Conservation (phyloP, 129 eudicot genomes). For the Tagetes erecta region DNA sequence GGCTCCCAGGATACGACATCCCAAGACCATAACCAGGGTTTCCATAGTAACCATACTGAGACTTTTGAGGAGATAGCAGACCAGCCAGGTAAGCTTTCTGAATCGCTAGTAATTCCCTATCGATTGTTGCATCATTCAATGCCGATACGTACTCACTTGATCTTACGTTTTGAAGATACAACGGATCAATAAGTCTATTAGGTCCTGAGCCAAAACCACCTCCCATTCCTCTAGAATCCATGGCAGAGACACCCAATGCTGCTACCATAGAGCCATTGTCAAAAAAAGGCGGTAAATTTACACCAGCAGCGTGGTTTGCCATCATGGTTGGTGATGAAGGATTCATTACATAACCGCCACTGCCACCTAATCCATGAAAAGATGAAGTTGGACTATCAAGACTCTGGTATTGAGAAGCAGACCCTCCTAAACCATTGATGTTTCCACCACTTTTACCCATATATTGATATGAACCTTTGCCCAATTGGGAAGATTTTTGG, state of each 20-base stretch:
- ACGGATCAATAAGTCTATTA: slow-evolving; percentile 59
- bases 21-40: slow-evolving; percentile 66
- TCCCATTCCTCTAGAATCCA: slow-evolving; percentile 65
- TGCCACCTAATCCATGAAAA: slow-evolving; percentile 46
- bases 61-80: slow-evolving; percentile 65
- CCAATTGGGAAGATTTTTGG: slow-evolving; percentile 38
- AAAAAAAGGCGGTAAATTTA: slow-evolving; percentile 49
- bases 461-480: slow-evolving; percentile 39
- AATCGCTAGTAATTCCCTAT: slow-evolving; percentile 58
- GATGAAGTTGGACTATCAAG: slow-evolving; percentile 64
- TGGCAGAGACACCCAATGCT: slow-evolving; percentile 48
- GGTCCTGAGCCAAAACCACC: slow-evolving; percentile 50
- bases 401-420: slow-evolving; percentile 58
- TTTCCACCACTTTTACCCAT: slow-evolving; percentile 36
- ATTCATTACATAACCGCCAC: slow-evolving; percentile 50
- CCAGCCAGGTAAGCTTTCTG: slow-evolving; percentile 82
- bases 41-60: slow-evolving; percentile 71
- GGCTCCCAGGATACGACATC: slow-evolving; percentile 72
- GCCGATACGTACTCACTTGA: slow-evolving; percentile 74
- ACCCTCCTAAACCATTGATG: slow-evolving; percentile 41
- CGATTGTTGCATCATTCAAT: slow-evolving; percentile 58
- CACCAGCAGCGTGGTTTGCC: slow-evolving; percentile 53
- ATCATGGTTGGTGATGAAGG: slow-evolving; percentile 64
- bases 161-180: slow-evolving; percentile 67
- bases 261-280: slow-evolving; percentile 56